A percentile compares a stretch with the other conserved stretches of the same genome.
Conservation (phyloP, 306 rosid genomes). For the Betula pendula region DNA sequence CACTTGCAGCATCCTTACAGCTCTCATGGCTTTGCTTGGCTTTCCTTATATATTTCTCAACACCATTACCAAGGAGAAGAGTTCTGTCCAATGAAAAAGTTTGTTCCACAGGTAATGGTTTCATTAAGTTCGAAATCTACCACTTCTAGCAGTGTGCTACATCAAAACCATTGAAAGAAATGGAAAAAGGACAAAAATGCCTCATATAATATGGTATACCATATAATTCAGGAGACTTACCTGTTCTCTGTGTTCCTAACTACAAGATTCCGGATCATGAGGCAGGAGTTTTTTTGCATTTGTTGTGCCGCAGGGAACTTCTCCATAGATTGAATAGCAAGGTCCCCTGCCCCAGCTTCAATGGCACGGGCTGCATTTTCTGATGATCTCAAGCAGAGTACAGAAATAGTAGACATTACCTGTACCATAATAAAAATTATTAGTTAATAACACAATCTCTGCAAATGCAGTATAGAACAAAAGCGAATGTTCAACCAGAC, state of each 20-base stretch:
- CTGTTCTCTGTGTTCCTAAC: constrained; percentile 85
- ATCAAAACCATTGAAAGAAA: neutral
- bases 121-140: neutral
- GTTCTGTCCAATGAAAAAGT: constrained; percentile 52
- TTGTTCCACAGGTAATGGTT: neutral
- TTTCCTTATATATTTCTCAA: constrained; percentile 69
- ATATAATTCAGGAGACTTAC: constrained; percentile 31
- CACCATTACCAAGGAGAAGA: constrained; percentile 62
- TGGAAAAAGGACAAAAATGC: neutral
- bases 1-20: constrained; percentile 89
- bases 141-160: neutral
- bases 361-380: constrained; percentile 84
- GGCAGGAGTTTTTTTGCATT: constrained; percentile 83
- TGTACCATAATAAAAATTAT: constrained; percentile 36
- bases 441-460: constrained; percentile 7
- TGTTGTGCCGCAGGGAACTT: constrained; percentile 74
- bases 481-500: neutral
- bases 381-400: constrained; percentile 80
- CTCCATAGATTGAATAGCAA: constrained; percentile 87
- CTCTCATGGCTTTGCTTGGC: constrained; percentile 75
- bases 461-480: constrained; percentile 14
- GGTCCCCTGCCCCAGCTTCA: constrained; percentile 96
- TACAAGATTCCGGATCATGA: constrained; percentile 88
- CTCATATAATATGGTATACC: neutral
- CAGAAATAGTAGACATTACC: constrained; percentile 70